Evolutionary conservation across 2,329 filamentous ascomycete genomes (phyloP), one percentile per base, ranked within the genome.

Genomic region (Sporothrix euskadiensis): DNA sequence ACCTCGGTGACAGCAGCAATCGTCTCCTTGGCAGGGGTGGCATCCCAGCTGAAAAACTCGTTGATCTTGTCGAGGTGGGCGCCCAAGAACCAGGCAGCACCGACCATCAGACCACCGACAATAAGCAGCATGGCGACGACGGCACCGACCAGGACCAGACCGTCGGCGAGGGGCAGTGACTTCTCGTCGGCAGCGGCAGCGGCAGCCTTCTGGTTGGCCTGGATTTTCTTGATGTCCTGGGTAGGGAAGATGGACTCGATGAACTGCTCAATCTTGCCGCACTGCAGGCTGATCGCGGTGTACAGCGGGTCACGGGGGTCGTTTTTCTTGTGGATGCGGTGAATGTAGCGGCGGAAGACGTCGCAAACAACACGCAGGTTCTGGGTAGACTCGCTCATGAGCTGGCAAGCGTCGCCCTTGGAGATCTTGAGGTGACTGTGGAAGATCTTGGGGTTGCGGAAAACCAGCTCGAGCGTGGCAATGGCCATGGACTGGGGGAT

Each of bases 401-500:
- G 85, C 77, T 91, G 87, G 81, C 96, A 98, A 52, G 96, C 94
- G 77, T 95, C 89, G 44, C 96, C 96, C 85, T 97, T 98, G 73
- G 93, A 95, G 82, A 99, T 98, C 85, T 99, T 99, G 84, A 99
- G 85, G 79, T 98, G 96, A 76, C 88, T 90, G 80, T 95, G 83
- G 80, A 97, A 97, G 73, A 99, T 90, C 74, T 86, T 87, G 30
- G 93, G 92, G 82, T 99, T 99, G 79, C 92, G 91, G 89, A 98
- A 99, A 78, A 95, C 92, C 22, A 94, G 85, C 78, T 98, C 94
- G 57, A 98, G 84, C 0, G 95, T 98, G 9, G 96, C 95, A 81
- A 99, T 98, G 71, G 95, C 96, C 96, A 99, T 99, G 76, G 90
- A 87, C 83, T 99, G 96, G 2, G 96, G 96, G 76, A 99, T 99